These are phyloP conservation scores for Nasturtium officinale DNA, from an alignment of 345 rosid genomes.

Conservation along the genomic window DNA sequence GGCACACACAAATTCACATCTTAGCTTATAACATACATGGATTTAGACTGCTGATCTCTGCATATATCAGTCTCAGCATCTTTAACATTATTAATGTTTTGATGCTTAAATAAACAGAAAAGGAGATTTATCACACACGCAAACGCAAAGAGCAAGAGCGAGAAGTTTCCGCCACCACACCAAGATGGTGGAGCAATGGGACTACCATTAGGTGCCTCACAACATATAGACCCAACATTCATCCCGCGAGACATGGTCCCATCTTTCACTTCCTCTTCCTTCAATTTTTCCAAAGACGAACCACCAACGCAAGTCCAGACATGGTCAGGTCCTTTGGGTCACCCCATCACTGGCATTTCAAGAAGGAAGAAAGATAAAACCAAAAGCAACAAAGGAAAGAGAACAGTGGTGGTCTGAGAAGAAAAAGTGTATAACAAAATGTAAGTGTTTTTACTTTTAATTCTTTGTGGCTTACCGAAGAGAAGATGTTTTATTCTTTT, in stretches of 20 bases:
- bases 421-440: constrained; percentile 21
- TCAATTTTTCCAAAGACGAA: constrained; percentile 60
- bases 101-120: constrained; percentile 51
- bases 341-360: constrained; percentile 39
- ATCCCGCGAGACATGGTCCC: constrained; percentile 44
- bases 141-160: constrained; percentile 95
- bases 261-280: constrained; percentile 74
- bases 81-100: constrained; percentile 13
- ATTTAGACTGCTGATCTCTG: neutral
- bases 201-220: constrained; percentile 75
- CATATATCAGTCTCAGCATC: neutral
- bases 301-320: constrained; percentile 63
- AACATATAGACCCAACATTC: constrained; percentile 75
- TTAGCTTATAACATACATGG: neutral
- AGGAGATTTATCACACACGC: constrained; percentile 85
- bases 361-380: constrained; percentile 41
- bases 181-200: constrained; percentile 95
- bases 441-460: constrained; percentile 28
- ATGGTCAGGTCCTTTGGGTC: constrained; percentile 95
- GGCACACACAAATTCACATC: neutral
- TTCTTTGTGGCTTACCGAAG: constrained; percentile 31
- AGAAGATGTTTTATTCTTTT: constrained; percentile 40
- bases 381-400: constrained; percentile 43
- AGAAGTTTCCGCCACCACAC: constrained; percentile 96
- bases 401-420: constrained; percentile 40